Evolutionary conservation across 495 filamentous ascomycete genomes (phyloP).

Genomic region (Daldinia caldariorum): DNA sequence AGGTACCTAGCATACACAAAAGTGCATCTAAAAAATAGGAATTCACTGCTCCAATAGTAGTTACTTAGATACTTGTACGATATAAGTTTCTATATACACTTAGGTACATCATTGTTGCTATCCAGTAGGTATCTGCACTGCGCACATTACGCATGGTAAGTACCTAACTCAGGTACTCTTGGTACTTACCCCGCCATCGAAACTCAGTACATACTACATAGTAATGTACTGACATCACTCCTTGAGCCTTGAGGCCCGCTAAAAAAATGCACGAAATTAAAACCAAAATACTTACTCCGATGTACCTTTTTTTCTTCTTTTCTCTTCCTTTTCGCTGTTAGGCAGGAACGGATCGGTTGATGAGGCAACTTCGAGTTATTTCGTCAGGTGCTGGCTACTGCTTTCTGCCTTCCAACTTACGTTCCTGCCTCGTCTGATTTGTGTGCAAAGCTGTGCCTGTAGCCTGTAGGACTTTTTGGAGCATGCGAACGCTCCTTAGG

Average conservation of each 20-base stretch:
- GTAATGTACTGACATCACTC: conserved; percentile 36
- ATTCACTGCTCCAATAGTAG: no score
- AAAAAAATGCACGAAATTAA: conserved; percentile 15
- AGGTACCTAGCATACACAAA: neutral
- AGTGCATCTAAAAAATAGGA: neutral
- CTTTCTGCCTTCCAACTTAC: neutral
- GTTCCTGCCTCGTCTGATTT: neutral
- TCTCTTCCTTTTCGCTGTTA: conserved; percentile 14
- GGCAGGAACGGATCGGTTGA: conserved; percentile 23
- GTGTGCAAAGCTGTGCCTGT: neutral
- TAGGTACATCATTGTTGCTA: neutral
- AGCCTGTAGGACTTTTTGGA: no score
- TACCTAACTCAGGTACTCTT: neutral
- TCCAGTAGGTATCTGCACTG: no score
- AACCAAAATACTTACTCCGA: conserved; percentile 9
- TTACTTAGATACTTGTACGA: no score
- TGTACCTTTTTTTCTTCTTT: conserved; percentile 27
- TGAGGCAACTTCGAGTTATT: conserved; percentile 31
- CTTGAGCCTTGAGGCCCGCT: conserved; percentile 27
- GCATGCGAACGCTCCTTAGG: neutral
- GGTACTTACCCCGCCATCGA: conserved; percentile 38
- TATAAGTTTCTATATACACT: neutral
- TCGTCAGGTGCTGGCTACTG: conserved; percentile 4
- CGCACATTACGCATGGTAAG: neutral
- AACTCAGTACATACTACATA: no score